Evolutionary conservation across 345 rosid genomes (phyloP).

Genomic region (Psidium guajava): DNA sequence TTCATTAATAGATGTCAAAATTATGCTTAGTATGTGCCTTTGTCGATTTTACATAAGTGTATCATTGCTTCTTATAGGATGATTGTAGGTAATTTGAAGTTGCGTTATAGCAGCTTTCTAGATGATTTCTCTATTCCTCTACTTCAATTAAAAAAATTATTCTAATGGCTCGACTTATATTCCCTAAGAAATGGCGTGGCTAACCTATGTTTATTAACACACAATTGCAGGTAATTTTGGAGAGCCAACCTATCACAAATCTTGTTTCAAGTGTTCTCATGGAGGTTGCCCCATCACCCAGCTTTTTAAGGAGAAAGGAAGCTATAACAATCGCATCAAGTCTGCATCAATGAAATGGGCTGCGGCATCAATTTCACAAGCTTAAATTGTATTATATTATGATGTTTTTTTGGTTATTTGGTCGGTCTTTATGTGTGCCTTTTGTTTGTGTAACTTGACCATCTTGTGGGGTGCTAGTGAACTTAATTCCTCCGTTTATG

Average conservation of each 20-base stretch:
- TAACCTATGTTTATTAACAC: not conserved
- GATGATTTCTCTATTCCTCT: not conserved
- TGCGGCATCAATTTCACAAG: constrained; percentile 52
- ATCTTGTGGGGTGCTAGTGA: not conserved
- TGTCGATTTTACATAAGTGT: not conserved
- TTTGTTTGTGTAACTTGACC: not conserved
- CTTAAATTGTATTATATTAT: constrained; percentile 12
- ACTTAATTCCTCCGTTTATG: not conserved
- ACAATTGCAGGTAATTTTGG: constrained; percentile 69
- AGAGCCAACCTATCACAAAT: constrained; percentile 80
- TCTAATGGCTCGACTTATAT: not conserved
- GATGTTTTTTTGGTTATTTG: not conserved
- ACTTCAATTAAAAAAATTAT: not conserved
- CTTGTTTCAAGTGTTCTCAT: constrained; percentile 93
- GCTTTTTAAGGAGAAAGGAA: no score
- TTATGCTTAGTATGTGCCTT: not conserved
- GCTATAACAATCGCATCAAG: no score
- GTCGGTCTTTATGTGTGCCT: not conserved
- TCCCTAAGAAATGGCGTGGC: not conserved
- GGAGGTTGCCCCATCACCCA: constrained; percentile 91
- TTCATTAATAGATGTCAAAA: not conserved
- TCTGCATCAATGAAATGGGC: no score
- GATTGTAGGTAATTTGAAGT: not conserved
- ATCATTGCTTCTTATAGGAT: not conserved
- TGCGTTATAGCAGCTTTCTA: not conserved